phyloP scores from a whole-genome alignment of 306 rosid species.

The Cucurbita maxima region DNA sequence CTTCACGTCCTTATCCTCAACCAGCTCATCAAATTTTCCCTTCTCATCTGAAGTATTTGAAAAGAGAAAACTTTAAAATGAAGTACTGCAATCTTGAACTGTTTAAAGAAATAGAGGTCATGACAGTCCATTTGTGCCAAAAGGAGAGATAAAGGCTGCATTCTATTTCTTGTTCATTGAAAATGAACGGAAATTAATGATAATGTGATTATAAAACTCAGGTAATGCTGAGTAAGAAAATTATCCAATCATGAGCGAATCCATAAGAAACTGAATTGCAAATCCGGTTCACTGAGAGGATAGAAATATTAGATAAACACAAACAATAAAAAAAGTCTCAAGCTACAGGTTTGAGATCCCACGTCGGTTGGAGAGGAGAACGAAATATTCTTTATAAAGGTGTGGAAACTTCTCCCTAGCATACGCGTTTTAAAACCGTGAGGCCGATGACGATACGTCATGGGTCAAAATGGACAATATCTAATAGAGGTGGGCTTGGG shows the following conservation, averaged over 20 bases:
- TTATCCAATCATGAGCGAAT: neutral
- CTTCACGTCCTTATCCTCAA: slow-evolving; percentile 88
- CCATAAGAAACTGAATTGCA: neutral
- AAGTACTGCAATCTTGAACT: neutral
- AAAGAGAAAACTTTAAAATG: neutral
- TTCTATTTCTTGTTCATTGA: neutral
- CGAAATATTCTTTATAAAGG: too few relatives aligned
- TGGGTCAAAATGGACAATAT: too few relatives aligned
- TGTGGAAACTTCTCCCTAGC: too few relatives aligned
- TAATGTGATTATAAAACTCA: neutral
- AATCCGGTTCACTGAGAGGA: neutral
- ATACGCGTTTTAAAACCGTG: too few relatives aligned
- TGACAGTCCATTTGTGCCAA: neutral
- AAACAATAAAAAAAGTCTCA: neutral
- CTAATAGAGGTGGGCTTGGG: too few relatives aligned
- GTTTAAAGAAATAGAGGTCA: neutral
- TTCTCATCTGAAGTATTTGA: slow-evolving; percentile 51
- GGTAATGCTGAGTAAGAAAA: neutral
- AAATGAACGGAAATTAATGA: neutral
- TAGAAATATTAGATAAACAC: neutral
- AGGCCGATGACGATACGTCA: too few relatives aligned
- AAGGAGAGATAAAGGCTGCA: neutral
- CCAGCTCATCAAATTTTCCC: slow-evolving; percentile 78
- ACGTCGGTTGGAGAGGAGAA: too few relatives aligned
- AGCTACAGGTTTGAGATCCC: neutral